phyloP scores from a whole-genome alignment of 1,284 basidiomycete genomes.

The Afroboletus lepidellus region DNA sequence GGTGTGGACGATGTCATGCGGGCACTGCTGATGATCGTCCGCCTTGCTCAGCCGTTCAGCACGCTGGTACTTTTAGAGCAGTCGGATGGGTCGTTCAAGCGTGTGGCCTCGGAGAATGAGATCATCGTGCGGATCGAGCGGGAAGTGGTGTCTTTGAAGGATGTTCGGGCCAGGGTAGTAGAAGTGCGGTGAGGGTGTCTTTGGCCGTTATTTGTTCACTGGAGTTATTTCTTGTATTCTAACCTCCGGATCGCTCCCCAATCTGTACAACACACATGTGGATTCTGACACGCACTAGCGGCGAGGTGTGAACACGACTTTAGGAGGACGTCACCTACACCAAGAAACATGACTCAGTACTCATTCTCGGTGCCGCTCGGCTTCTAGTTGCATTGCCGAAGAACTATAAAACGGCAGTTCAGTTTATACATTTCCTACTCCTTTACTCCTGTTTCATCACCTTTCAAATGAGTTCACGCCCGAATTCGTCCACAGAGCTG shows the following conservation, averaged over 20 bases:
- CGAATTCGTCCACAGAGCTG: not conserved
- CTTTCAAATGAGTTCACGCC: not conserved
- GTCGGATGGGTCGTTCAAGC: not conserved
- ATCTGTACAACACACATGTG: not conserved
- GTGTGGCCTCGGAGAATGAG: not conserved
- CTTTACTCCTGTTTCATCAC: not conserved
- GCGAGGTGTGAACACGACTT: no score
- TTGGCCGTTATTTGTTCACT: no score
- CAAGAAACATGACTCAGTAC: no score
- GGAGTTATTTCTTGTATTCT: no score
- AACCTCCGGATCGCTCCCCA: no score
- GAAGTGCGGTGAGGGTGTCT: not conserved
- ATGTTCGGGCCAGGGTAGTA: not conserved
- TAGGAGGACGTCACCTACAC: no score
- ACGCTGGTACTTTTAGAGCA: not conserved
- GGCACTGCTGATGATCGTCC: not conserved
- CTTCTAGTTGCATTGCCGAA: not conserved
- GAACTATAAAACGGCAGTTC: slow-evolving; percentile 1
- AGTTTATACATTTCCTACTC: not conserved
- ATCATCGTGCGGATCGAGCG: not conserved
- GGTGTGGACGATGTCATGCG: not conserved
- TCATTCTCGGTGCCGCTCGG: not conserved
- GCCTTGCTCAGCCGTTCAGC: not conserved
- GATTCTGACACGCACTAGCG: no score
- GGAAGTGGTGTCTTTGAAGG: not conserved